A percentile compares a stretch with the other conserved stretches of the same genome.
Evolutionary conservation across 768 basidiomycete genomes (phyloP).

Genomic region (Tylopilus balloui): DNA sequence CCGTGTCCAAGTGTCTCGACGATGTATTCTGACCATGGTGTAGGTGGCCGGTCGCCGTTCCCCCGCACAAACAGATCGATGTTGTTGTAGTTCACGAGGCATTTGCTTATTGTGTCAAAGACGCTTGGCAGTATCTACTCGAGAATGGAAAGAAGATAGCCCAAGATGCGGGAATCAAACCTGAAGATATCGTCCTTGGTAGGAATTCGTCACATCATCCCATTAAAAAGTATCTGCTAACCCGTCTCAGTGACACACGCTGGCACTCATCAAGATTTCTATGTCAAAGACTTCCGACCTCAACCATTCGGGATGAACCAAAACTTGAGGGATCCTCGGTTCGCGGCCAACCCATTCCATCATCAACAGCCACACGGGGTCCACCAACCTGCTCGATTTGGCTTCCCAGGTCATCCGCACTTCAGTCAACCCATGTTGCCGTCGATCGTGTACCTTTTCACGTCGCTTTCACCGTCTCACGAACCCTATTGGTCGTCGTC

Average conservation of each 20-base stretch:
- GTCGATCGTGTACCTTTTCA: conserved; percentile 41
- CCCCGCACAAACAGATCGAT: conserved; percentile 34
- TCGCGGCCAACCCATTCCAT: conserved; percentile 8
- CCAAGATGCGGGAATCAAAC: conserved; percentile 30
- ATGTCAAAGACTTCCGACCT: conserved; percentile 33
- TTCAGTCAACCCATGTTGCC: conserved; percentile 30
- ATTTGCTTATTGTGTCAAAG: conserved; percentile 23
- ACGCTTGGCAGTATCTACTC: conserved; percentile 40
- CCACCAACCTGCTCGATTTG: conserved; percentile 14
- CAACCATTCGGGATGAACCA: conserved; percentile 16
- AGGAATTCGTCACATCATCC: background rate
- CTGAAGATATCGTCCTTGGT: conserved; percentile 43
- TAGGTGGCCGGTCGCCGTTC: conserved; percentile 45
- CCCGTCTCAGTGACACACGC: conserved; percentile 35
- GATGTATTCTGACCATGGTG: background rate
- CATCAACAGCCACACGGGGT: conserved; percentile 14
- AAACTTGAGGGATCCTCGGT: conserved; percentile 3
- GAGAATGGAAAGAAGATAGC: conserved; percentile 32
- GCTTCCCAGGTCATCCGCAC: conserved; percentile 9
- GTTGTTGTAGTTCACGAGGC: conserved; percentile 37
- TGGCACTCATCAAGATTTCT: conserved; percentile 40
- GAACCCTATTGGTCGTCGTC: conserved; percentile 39
- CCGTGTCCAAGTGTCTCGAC: background rate
- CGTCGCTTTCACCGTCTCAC: conserved; percentile 31
- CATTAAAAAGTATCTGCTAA: background rate